Conservation (phyloP, 2,329 filamentous ascomycete genomes). For the Raffaelea ambrosiae region DNA sequence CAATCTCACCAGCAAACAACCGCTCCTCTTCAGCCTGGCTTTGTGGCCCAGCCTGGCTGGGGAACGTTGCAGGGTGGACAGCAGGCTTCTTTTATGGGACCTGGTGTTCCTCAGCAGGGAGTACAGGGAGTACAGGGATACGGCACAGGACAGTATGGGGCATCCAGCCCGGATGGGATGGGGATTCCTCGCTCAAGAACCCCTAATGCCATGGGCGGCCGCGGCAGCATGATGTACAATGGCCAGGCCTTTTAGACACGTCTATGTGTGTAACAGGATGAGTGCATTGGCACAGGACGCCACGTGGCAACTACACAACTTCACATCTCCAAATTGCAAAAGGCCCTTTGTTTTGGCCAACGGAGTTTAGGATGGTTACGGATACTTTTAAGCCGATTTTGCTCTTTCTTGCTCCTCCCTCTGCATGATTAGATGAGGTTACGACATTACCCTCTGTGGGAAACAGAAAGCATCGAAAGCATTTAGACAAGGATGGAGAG, state of each 20-base stretch:
- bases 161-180: conserved; percentile 17
- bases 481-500: background rate
- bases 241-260: conserved; percentile 24
- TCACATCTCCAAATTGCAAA: no score
- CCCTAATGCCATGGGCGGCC: conserved; percentile 14
- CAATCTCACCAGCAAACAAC: conserved; percentile 14
- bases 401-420: background rate
- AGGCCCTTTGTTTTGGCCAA: no score
- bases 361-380: no score
- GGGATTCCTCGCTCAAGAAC: conserved; percentile 5
- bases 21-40: background rate
- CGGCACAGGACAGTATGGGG: background rate
- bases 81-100: background rate
- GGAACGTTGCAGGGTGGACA: background rate
- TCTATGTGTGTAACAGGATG: no score
- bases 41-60: conserved; percentile 3
- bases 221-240: conserved; percentile 15
- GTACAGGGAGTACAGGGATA: conserved; percentile 4
- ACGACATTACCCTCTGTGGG: background rate
- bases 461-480: background rate
- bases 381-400: no score
- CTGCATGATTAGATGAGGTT: conserved; percentile 2
- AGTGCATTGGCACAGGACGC: background rate
- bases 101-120: conserved; percentile 8
- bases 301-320: no score